Conservation (phyloP, 1,284 basidiomycete genomes). For the Austroboletus niveus region DNA sequence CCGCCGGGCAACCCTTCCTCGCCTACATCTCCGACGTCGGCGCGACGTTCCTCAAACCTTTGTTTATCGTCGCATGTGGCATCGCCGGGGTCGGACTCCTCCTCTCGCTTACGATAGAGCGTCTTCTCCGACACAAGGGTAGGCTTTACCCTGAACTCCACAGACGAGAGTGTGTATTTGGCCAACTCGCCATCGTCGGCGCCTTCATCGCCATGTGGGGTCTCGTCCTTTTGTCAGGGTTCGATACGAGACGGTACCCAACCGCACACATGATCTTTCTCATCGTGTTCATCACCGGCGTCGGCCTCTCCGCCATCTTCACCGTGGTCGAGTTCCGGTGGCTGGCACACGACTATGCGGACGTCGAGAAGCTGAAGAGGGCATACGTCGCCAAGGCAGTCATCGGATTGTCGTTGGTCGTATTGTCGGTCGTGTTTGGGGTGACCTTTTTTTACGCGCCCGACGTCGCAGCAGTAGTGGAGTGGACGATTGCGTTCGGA, state of each 20-base stretch:
- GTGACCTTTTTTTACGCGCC: constrained; percentile 44
- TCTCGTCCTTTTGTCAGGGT: constrained; percentile 60
- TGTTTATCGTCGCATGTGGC: constrained; percentile 62
- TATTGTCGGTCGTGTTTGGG: constrained; percentile 62
- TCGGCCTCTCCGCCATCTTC: constrained; percentile 68
- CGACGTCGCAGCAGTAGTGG: constrained; percentile 60
- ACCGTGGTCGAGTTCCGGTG: constrained; percentile 69
- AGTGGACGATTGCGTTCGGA: constrained; percentile 71
- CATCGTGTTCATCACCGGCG: constrained; percentile 61
- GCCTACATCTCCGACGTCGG: constrained; percentile 76
- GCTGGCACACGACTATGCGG: constrained; percentile 56
- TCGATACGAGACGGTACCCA: constrained; percentile 58
- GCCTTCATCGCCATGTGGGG: constrained; percentile 58
- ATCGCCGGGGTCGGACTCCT: constrained; percentile 63
- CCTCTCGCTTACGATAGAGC: constrained; percentile 55
- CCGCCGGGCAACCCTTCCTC: constrained; percentile 50
- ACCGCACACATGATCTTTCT: constrained; percentile 57
- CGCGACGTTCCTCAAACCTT: constrained; percentile 65
- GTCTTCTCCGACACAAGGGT: constrained; percentile 61
- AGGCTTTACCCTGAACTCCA: constrained; percentile 61
- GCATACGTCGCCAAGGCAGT: constrained; percentile 62
- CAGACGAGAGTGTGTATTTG: constrained; percentile 52
- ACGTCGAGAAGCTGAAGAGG: constrained; percentile 45
- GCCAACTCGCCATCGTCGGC: constrained; percentile 55
- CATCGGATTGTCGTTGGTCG: constrained; percentile 55